Base-by-base conservation (phyloP, 2,329 filamentous ascomycete species). In the Taxawa tesnikishii region DNA sequence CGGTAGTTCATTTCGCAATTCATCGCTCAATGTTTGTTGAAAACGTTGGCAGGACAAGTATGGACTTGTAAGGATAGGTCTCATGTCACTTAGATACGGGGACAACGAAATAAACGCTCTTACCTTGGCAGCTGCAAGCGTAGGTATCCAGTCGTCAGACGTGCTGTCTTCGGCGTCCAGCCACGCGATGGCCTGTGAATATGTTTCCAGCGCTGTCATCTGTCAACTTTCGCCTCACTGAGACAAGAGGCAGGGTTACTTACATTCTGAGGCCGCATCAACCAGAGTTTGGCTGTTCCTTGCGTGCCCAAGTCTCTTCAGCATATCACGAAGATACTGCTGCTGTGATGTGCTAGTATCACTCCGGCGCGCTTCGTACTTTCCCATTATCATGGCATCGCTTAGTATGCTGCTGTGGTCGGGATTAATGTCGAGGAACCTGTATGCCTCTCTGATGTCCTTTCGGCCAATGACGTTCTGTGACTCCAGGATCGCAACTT, bases 121-220 rank as follows among this genome's bases (percentile, higher is more conserved):
- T 53, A 74, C 67, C 56, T 75, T 75, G 23, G 69, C 51, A 17
- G 64, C 60, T 42, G 61, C 73, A 55, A 74, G 62, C 3, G 73
- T 63, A 29, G 66, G 54, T 23, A 79, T 59, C 39, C 70, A 70
- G 29, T 75, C 70, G 44, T 78, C 73, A 2, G 61, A 44, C 7
- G 44, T 44, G 5, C 48, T 53, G 16, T 54, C 50, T 31, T 62
- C 56, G 8, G 72, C 66, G 6, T 65, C 70, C 9, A 82, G 59
- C 56, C 69, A 81, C 9, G 67, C 56, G 18, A 79, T 59, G 2
- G 78, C 78, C 47, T 80, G 72, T 28, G 73, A 65, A 34, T 71
- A 68, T n/a, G 67, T 74, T 38, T 75, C 66, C 16, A 78, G 61
- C 10, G 61, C 61, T 64, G 38, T 30, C 19, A 31, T 31, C 17